Percentiles rank a stretch among this genome's conserved stretches.
phyloP scores from a whole-genome alignment of 768 basidiomycete genomes.

The Pulveroboletus sp. region DNA sequence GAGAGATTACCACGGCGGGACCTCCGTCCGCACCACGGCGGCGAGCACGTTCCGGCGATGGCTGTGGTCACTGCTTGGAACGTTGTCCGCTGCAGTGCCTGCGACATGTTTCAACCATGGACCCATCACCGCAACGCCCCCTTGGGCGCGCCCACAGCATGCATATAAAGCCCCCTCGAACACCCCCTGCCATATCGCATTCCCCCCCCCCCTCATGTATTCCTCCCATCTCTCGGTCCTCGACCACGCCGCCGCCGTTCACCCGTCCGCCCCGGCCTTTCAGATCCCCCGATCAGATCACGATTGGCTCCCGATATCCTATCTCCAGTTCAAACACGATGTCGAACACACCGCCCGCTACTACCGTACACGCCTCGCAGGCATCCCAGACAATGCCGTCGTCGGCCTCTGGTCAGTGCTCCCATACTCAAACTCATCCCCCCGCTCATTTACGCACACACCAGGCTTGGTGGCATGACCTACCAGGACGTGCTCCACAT shows the following conservation, averaged over 20 bases:
- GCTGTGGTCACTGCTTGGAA: constrained; percentile 21
- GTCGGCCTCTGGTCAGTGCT: constrained; percentile 69
- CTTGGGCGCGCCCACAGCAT: constrained; percentile 24
- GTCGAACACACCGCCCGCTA: constrained; percentile 65
- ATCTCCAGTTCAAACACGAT: constrained; percentile 59
- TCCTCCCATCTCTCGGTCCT: constrained; percentile 64
- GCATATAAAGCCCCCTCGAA: constrained; percentile 28
- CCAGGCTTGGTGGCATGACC: constrained; percentile 70
- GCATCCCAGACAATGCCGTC: constrained; percentile 54
- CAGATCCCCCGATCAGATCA: constrained; percentile 44
- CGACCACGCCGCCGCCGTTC: constrained; percentile 49
- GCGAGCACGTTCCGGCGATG: constrained; percentile 3
- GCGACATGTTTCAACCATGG: constrained; percentile 34
- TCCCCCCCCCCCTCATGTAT: constrained; percentile 18
- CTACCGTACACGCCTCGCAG: constrained; percentile 49
- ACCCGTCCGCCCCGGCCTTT: constrained; percentile 54
- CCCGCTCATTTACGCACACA: constrained; percentile 18
- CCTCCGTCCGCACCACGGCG: not conserved
- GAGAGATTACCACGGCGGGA: not conserved
- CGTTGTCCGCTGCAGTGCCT: constrained; percentile 34
- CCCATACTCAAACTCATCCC: not conserved
- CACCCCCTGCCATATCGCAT: constrained; percentile 4
- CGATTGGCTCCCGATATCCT: constrained; percentile 62
- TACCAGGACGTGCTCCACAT: constrained; percentile 72
- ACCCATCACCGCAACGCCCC: constrained; percentile 32